phyloP scores from a whole-genome alignment of 2,329 filamentous ascomycete genomes.

The Aspergillus arachidicola region DNA sequence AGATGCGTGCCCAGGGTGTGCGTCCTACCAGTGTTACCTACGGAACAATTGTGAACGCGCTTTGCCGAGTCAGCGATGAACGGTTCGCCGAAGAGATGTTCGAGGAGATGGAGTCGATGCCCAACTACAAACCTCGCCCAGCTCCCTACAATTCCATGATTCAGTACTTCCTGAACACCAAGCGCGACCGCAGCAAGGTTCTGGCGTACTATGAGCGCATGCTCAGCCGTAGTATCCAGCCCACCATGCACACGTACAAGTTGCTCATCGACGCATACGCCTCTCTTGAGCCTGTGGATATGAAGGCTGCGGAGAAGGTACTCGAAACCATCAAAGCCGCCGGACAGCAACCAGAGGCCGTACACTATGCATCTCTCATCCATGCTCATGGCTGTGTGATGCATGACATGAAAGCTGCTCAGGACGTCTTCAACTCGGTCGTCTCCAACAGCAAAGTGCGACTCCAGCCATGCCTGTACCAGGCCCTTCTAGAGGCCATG shows the following conservation, averaged over 20 bases:
- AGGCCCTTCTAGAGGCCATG: conserved; percentile 95
- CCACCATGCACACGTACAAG: conserved; percentile 96
- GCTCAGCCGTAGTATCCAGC: conserved; percentile 80
- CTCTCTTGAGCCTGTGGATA: conserved; percentile 87
- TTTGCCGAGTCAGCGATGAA: conserved; percentile 96
- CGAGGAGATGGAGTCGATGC: conserved; percentile 98
- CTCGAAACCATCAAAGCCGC: conserved; percentile 74
- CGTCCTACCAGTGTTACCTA: conserved; percentile 97
- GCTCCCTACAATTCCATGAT: conserved; percentile 99
- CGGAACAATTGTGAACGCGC: conserved; percentile 94
- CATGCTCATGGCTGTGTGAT: conserved; percentile 93
- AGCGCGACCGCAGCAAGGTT: conserved; percentile 93
- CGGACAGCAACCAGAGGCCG: conserved; percentile 79
- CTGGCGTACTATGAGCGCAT: conserved; percentile 94
- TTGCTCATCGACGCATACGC: conserved; percentile 94
- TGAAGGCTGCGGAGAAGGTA: conserved; percentile 82
- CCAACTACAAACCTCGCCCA: conserved; percentile 96
- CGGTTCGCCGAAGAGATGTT: conserved; percentile 97
- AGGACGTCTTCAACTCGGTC: conserved; percentile 78
- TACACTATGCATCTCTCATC: conserved; percentile 94
- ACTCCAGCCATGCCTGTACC: conserved; percentile 84
- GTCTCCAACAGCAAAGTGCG: conserved; percentile 67
- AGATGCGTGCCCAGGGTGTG: conserved; percentile 92
- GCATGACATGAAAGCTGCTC: conserved; percentile 85
- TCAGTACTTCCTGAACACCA: conserved; percentile 98